Conservation (phyloP, 2,329 filamentous ascomycete species). For the Acephala macrosclerotiorum region DNA sequence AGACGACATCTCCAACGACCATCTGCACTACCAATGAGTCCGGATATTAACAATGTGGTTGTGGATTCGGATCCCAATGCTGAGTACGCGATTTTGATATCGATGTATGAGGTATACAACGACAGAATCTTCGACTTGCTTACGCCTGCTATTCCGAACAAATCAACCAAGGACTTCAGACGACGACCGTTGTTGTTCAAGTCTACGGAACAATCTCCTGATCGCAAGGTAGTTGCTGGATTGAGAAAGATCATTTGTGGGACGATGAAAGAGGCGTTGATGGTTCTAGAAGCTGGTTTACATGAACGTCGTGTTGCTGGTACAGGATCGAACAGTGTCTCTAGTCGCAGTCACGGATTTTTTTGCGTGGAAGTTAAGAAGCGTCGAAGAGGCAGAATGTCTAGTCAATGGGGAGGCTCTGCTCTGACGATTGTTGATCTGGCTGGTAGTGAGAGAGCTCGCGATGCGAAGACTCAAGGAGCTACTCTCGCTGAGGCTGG, state of each 20-base stretch:
- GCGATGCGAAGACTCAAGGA: conserved; percentile 92
- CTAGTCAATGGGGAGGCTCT: conserved; percentile 75
- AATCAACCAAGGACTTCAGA: conserved; percentile 71
- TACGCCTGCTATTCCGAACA: conserved; percentile 65
- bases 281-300: conserved; percentile 89
- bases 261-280: conserved; percentile 81
- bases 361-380: conserved; percentile 97
- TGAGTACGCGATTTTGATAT: conserved; percentile 88
- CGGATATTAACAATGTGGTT: conserved; percentile 75
- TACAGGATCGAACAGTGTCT: conserved; percentile 91
- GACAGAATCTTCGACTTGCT: conserved; percentile 96
- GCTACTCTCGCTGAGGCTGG: conserved; percentile 93
- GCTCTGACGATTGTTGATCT: conserved; percentile 89
- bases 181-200: conserved; percentile 92
- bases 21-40: conserved; percentile 74
- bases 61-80: conserved; percentile 72
- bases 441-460: conserved; percentile 90
- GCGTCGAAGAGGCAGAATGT: conserved; percentile 59
- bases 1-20: conserved; percentile 70
- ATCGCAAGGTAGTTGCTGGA: conserved; percentile 94
- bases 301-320: conserved; percentile 87
- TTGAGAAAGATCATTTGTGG: conserved; percentile 89
- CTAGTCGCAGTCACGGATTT: conserved; percentile 93
- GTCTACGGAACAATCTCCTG: conserved; percentile 83
- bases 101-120: conserved; percentile 99